Evolutionary conservation across 1,284 basidiomycete genomes (phyloP).

Genomic region (Ceratorhiza oryzae-sativae): DNA sequence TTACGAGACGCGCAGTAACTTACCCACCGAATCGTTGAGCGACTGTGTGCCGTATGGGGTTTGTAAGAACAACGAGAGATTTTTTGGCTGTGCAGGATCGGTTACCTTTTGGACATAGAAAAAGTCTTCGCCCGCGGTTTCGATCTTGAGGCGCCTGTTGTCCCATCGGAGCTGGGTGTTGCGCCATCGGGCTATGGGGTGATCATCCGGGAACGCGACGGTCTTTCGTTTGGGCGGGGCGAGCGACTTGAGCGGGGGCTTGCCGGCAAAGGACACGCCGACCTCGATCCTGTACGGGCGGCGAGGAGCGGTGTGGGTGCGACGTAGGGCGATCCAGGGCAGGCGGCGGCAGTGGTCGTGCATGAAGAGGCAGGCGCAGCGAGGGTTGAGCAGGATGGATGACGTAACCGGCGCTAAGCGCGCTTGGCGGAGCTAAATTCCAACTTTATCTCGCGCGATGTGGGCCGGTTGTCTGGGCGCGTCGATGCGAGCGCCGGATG

Average conservation of each 20-base stretch:
- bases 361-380: background rate
- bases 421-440: background rate
- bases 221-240: constrained; percentile 20
- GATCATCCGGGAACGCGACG: constrained; percentile 30
- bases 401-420: background rate
- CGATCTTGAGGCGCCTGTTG: constrained; percentile 53
- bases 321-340: background rate
- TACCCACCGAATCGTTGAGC: constrained; percentile 76
- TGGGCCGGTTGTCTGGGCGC: no score
- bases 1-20: constrained; percentile 42
- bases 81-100: no score
- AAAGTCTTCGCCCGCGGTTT: constrained; percentile 77
- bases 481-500: no score
- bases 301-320: background rate
- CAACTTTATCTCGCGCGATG: no score
- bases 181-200: constrained; percentile 35
- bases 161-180: constrained; percentile 44
- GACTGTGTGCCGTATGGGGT: constrained; percentile 63
- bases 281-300: constrained; percentile 40
- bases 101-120: constrained; percentile 75
- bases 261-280: constrained; percentile 35
- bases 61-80: no score
- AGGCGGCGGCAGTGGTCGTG: background rate
- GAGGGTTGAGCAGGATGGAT: background rate
- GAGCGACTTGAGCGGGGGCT: constrained; percentile 19